Evolutionary conservation across 1,284 basidiomycete genomes (phyloP).

Genomic region (Microbotryum violaceum): DNA sequence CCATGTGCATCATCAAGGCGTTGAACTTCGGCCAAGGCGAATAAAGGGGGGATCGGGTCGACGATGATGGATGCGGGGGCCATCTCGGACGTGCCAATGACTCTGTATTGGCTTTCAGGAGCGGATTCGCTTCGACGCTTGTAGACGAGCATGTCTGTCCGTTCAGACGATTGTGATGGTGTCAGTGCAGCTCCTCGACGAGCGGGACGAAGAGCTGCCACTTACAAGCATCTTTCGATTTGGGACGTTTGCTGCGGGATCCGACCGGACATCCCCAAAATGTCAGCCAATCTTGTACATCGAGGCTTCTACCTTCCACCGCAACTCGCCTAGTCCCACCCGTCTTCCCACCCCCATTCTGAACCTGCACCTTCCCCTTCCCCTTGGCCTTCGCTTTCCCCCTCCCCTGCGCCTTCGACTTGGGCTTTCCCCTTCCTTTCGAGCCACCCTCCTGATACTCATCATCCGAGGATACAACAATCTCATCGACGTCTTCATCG

Average conservation of each 20-base stretch:
- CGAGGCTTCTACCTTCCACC: no score
- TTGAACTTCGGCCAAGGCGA: constrained; percentile 52
- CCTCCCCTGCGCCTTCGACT: constrained; percentile 13
- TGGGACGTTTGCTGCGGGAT: not conserved
- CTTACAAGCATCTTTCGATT: constrained; percentile 31
- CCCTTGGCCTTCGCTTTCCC: not conserved
- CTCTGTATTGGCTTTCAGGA: not conserved
- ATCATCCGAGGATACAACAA: constrained; percentile 8
- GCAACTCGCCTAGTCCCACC: no score
- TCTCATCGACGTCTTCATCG: not conserved
- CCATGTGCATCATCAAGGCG: constrained; percentile 53
- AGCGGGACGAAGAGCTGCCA: no score
- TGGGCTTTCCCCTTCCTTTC: constrained; percentile 18
- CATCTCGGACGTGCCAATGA: not conserved
- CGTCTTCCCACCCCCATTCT: no score
- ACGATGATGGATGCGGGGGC: not conserved
- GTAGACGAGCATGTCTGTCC: constrained; percentile 82
- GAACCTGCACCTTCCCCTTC: no score
- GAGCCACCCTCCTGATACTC: constrained; percentile 31
- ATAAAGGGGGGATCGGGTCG: constrained; percentile 47
- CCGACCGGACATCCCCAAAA: not conserved
- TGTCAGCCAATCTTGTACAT: no score
- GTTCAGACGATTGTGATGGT: no score
- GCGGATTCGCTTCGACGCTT: constrained; percentile 43
- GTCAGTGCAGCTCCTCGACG: no score